Evolutionary conservation across 495 filamentous ascomycete genomes (phyloP).

Genomic region (Trichoderma gamsii): DNA sequence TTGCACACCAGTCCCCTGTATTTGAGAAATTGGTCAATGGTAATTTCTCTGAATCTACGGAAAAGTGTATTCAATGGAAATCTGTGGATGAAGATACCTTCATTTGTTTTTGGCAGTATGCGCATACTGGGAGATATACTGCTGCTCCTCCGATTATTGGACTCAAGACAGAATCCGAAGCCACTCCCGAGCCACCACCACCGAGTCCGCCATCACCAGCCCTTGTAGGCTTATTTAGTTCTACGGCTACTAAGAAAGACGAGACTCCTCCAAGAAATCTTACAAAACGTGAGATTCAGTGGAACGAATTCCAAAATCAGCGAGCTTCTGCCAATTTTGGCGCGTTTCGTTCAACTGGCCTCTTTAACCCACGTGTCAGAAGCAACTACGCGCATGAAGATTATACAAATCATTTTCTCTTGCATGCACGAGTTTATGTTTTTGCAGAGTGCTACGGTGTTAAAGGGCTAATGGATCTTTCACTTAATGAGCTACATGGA

Average conservation of each 20-base stretch:
- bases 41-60: constrained; percentile 20
- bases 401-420: constrained; percentile 7
- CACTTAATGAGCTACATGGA: neutral
- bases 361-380: neutral
- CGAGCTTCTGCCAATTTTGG: neutral
- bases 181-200: neutral
- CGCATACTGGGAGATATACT: constrained; percentile 22
- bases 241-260: neutral
- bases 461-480: neutral
- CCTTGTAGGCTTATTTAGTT: too few species aligned
- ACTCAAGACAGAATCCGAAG: neutral
- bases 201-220: too few species aligned
- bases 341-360: neutral
- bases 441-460: constrained; percentile 14
- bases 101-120: constrained; percentile 22
- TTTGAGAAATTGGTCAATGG: constrained; percentile 21
- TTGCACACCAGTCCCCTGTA: constrained; percentile 21
- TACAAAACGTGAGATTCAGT: neutral
- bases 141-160: neutral
- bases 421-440: constrained; percentile 1
- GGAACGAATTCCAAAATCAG: neutral
- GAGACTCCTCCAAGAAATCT: too few species aligned
- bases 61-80: constrained; percentile 14
- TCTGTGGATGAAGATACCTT: constrained; percentile 23
- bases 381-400: neutral